phyloP scores from a whole-genome alignment of 768 basidiomycete species.

The Hemileccinum rubropunctum region DNA sequence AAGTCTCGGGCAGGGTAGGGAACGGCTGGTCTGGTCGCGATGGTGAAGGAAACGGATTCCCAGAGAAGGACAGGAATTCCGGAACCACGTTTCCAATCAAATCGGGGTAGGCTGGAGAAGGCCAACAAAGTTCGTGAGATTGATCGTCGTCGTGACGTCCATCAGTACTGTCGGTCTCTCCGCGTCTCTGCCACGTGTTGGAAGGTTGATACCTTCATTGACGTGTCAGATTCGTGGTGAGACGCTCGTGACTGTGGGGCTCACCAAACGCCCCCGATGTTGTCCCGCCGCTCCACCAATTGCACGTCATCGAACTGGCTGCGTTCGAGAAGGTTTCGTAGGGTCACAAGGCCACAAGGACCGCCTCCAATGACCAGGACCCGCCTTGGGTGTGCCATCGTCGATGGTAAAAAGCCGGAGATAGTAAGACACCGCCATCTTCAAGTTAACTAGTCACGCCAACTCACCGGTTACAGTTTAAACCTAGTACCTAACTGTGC shows the following conservation, averaged over 20 bases:
- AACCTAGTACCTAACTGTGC: no score
- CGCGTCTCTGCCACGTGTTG: no score
- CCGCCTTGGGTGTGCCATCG: slow-evolving; percentile 6
- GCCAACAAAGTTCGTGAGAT: slow-evolving; percentile 30
- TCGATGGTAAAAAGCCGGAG: background rate
- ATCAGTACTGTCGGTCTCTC: no score
- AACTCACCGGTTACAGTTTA: no score
- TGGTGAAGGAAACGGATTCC: slow-evolving; percentile 27
- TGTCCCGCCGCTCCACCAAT: slow-evolving; percentile 42
- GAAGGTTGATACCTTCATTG: slow-evolving; percentile 14
- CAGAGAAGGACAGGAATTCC: slow-evolving; percentile 35
- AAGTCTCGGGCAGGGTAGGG: slow-evolving; percentile 28
- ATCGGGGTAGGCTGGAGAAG: slow-evolving; percentile 46
- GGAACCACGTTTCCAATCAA: slow-evolving; percentile 52
- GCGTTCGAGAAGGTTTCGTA: slow-evolving; percentile 45
- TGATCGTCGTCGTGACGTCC: background rate
- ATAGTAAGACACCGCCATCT: slow-evolving; percentile 4
- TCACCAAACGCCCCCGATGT: slow-evolving; percentile 54
- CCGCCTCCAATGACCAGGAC: slow-evolving; percentile 48
- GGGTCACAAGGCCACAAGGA: slow-evolving; percentile 45
- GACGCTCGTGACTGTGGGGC: background rate
- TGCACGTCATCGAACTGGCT: slow-evolving; percentile 43
- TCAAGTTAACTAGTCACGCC: background rate
- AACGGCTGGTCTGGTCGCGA: slow-evolving; percentile 25
- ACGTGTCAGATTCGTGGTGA: background rate